phyloP scores from a whole-genome alignment of 345 rosid species.

The Pugionium cornutum region DNA sequence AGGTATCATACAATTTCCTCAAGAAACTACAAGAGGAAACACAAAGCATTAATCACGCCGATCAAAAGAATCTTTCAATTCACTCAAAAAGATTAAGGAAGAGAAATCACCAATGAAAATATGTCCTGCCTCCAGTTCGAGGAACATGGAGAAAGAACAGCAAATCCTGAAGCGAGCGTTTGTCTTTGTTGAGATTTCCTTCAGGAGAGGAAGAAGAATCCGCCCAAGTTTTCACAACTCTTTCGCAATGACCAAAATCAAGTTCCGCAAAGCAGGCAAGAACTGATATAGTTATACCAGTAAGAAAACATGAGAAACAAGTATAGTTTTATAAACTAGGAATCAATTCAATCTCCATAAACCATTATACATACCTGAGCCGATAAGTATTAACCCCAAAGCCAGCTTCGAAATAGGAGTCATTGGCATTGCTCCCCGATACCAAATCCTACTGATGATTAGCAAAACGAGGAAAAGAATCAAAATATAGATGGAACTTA shows the following conservation, averaged over 20 bases:
- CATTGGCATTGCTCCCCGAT: slow-evolving; percentile 45
- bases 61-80: neutral
- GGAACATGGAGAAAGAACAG: slow-evolving; percentile 94
- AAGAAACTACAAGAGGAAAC: slow-evolving; percentile 63
- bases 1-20: slow-evolving; percentile 67
- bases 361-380: slow-evolving; percentile 46
- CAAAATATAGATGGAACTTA: neutral
- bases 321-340: neutral
- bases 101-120: slow-evolving; percentile 70
- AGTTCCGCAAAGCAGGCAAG: slow-evolving; percentile 44
- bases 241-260: slow-evolving; percentile 65
- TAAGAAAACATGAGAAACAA: slow-evolving; percentile 22
- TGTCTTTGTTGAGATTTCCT: slow-evolving; percentile 53
- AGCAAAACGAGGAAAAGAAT: neutral
- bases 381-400: slow-evolving; percentile 46
- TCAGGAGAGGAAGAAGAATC: slow-evolving; percentile 48
- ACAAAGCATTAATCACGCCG: slow-evolving; percentile 23
- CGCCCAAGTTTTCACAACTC: slow-evolving; percentile 69
- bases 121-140: slow-evolving; percentile 94
- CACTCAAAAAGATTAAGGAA: neutral
- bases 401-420: slow-evolving; percentile 50
- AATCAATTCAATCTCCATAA: neutral
- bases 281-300: slow-evolving; percentile 40
- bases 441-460: slow-evolving; percentile 40
- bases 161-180: slow-evolving; percentile 68